Percentiles rank a stretch among this genome's conserved stretches.
Conservation (phyloP, 805 yeast genomes). For the Novakomyces olei region DNA sequence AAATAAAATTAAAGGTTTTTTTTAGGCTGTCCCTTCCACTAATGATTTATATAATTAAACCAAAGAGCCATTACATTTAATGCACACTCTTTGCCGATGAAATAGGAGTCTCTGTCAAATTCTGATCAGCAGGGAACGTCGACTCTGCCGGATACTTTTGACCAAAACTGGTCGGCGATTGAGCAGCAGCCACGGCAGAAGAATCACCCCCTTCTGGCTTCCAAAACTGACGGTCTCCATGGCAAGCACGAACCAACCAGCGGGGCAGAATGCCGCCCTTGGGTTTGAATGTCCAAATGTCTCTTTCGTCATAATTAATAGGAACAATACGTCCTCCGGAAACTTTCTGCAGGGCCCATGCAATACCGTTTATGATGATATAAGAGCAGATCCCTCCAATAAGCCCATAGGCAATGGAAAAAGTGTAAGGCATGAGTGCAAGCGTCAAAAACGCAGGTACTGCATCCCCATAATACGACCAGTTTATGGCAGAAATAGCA, state of each 20-base stretch:
- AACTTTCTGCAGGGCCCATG: constrained; percentile 6
- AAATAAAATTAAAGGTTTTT: too few species aligned
- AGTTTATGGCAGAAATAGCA: constrained; percentile 9
- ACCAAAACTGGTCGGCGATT: too few species aligned
- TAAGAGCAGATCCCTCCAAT: constrained; percentile 10
- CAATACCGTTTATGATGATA: constrained; percentile 8
- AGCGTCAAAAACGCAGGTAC: constrained; percentile 11
- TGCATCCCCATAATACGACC: constrained; percentile 10
- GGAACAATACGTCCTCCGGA: constrained; percentile 8
- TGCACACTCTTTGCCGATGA: too few species aligned
- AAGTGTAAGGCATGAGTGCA: constrained; percentile 12
- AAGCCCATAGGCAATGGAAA: constrained; percentile 11
- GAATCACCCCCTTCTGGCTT: too few species aligned
- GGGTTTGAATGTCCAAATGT: constrained; percentile 10
- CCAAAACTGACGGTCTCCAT: constrained; percentile 5
- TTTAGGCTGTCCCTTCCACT: too few species aligned
- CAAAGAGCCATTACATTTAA: too few species aligned
- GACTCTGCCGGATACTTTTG: too few species aligned
- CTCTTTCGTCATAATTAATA: constrained; percentile 9
- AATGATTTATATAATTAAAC: too few species aligned
- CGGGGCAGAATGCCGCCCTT: constrained; percentile 6
- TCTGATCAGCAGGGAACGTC: too few species aligned
- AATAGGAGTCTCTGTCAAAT: too few species aligned
- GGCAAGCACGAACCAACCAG: constrained; percentile 4
- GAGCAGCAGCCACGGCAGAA: too few species aligned